These are phyloP conservation scores for Populus simonii DNA, from an alignment of 345 rosid species.

Conservation along the genomic window DNA sequence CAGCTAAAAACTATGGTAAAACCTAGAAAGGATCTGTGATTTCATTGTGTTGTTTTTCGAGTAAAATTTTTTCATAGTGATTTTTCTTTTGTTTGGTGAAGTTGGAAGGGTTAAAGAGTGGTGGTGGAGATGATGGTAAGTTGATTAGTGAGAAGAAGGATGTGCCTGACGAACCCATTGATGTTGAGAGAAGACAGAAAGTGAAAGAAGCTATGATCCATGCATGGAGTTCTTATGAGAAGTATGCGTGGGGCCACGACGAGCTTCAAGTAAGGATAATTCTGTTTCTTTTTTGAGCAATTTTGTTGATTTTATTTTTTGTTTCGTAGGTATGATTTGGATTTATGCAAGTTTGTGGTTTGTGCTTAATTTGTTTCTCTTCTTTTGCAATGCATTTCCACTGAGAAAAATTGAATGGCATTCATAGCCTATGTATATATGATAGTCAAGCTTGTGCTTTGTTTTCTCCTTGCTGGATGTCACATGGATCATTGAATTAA, in stretches of 20 bases:
- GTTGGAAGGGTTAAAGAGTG: conserved; percentile 21
- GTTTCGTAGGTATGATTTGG: neutral
- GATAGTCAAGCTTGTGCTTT: too few relatives aligned
- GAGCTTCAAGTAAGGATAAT: conserved; percentile 73
- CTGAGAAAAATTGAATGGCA: too few relatives aligned
- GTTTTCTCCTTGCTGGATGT: too few relatives aligned
- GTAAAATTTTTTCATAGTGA: neutral
- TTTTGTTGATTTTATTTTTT: neutral
- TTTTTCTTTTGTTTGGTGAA: conserved; percentile 24
- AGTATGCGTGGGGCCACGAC: conserved; percentile 96
- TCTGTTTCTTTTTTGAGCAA: neutral
- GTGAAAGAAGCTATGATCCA: conserved; percentile 96
- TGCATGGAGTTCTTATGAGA: conserved; percentile 95
- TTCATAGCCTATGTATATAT: too few relatives aligned
- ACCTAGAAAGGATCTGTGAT: neutral
- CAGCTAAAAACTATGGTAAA: conserved; percentile 41
- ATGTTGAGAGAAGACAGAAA: conserved; percentile 67
- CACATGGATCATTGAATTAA: too few relatives aligned
- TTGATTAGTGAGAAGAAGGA: conserved; percentile 19
- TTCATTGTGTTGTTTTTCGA: neutral
- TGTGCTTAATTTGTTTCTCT: neutral
- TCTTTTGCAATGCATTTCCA: too few relatives aligned
- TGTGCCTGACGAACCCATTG: conserved; percentile 58
- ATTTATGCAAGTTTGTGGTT: neutral
- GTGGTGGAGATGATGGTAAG: conserved; percentile 7